phyloP scores from a whole-genome alignment of 768 basidiomycete genomes.

The Hypholoma fasciculare region DNA sequence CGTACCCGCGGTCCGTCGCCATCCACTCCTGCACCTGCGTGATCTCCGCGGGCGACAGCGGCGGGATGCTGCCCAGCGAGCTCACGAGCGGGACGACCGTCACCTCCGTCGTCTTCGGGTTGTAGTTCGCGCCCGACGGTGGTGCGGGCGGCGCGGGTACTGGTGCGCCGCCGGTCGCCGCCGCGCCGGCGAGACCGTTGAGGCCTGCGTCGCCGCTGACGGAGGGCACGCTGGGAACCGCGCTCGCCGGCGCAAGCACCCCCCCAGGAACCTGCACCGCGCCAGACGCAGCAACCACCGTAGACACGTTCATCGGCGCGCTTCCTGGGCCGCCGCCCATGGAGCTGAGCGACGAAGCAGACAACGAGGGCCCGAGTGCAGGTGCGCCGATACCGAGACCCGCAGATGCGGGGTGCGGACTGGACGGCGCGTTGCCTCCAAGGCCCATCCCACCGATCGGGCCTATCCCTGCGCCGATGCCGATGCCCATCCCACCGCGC shows the following conservation, averaged over 20 bases:
- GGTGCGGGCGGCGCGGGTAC: constrained; percentile 40
- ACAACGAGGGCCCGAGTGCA: constrained; percentile 3
- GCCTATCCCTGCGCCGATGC: constrained; percentile 13
- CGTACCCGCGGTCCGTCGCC: constrained; percentile 59
- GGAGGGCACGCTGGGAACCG: constrained; percentile 6
- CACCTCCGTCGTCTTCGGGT: constrained; percentile 59
- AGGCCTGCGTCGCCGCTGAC: background rate
- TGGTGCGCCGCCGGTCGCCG: constrained; percentile 12
- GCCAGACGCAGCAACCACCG: background rate
- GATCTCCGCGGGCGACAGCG: constrained; percentile 52
- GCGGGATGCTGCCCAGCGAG: constrained; percentile 53
- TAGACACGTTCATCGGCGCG: background rate
- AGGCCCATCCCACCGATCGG: constrained; percentile 8
- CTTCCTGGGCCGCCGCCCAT: background rate
- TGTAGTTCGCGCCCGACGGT: constrained; percentile 44
- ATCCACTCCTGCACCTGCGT: constrained; percentile 60
- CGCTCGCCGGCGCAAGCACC: background rate
- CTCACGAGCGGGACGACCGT: constrained; percentile 60
- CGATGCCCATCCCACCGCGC: constrained; percentile 1
- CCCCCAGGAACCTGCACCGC: background rate
- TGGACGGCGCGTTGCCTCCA: background rate
- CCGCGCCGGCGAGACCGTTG: background rate
- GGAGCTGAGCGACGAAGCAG: constrained; percentile 2
- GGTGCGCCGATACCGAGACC: background rate
- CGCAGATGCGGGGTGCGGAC: background rate